Conservation (phyloP, 2,329 filamentous ascomycete species). For the Pestalotiopsis sp. region DNA sequence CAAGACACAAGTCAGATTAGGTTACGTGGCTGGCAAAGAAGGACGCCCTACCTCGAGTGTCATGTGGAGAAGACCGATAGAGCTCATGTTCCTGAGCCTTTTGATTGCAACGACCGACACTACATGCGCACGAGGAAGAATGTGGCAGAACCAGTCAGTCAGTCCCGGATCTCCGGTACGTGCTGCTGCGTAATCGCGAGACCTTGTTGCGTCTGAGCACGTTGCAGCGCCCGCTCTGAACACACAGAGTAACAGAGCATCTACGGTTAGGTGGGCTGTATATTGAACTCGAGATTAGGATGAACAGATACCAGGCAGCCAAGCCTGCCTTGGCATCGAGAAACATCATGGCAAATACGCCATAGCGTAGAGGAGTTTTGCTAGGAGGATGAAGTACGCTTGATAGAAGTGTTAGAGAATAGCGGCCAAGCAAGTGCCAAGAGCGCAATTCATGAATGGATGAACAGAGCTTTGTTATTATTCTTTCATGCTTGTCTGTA, state of each 20-base stretch:
- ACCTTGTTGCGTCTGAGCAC: neutral
- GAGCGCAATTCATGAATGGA: neutral
- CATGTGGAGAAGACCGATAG: neutral
- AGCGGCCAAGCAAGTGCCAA: neutral
- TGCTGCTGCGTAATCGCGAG: neutral
- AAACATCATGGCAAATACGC: neutral
- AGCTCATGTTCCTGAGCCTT: neutral
- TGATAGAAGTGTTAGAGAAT: neutral
- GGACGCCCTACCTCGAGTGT: neutral
- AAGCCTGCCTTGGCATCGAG: constrained; percentile 2
- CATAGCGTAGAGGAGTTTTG: neutral
- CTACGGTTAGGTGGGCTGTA: neutral
- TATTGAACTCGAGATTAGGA: constrained; percentile 6
- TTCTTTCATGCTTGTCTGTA: neutral
- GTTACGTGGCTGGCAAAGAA: neutral
- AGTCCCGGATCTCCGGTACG: neutral
- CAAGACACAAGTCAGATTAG: neutral
- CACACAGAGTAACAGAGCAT: neutral
- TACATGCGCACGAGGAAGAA: neutral
- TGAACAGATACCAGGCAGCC: neutral
- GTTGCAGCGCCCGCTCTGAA: neutral
- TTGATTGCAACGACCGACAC: neutral
- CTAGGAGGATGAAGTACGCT: neutral
- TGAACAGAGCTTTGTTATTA: neutral
- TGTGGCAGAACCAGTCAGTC: neutral